A percentile compares a stretch with the other conserved stretches of the same genome.
phyloP scores from a whole-genome alignment of 2,329 filamentous ascomycete genomes.

The Fusarium metavorans region DNA sequence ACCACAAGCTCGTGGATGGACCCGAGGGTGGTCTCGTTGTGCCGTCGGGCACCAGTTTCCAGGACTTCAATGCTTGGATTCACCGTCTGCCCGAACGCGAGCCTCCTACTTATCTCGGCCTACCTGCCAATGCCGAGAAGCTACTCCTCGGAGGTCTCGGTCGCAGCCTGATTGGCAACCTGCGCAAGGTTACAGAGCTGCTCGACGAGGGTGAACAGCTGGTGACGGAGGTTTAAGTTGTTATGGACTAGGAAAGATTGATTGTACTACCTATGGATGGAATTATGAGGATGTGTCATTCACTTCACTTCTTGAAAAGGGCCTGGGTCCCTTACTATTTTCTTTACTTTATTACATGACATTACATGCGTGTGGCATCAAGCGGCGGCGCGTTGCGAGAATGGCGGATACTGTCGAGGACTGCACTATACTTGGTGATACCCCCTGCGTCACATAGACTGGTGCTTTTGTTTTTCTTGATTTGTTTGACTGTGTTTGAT shows the following conservation, averaged over 20 bases:
- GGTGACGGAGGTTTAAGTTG: constrained; percentile 71
- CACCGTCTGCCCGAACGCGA: constrained; percentile 93
- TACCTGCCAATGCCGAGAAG: constrained; percentile 97
- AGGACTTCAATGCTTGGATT: constrained; percentile 92
- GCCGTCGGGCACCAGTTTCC: constrained; percentile 83
- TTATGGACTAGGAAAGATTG: background rate
- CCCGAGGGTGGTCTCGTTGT: constrained; percentile 75
- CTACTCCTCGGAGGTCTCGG: constrained; percentile 90
- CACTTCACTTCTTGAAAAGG: constrained; percentile 12
- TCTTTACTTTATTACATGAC: constrained; percentile 18
- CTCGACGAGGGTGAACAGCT: constrained; percentile 95
- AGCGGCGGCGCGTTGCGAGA: constrained; percentile 21
- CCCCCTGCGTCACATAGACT: constrained; percentile 35
- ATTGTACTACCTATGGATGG: background rate
- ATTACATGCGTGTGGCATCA: constrained; percentile 19
- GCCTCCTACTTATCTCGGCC: constrained; percentile 92
- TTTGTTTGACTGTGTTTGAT: constrained; percentile 14
- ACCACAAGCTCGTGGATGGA: constrained; percentile 86
- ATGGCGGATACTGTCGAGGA: constrained; percentile 10
- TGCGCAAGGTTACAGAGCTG: constrained; percentile 86
- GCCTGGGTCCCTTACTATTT: background rate
- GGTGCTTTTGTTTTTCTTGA: constrained; percentile 5
- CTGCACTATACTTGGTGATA: constrained; percentile 35
- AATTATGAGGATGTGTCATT: background rate
- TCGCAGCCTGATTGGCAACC: constrained; percentile 82